phyloP scores from a whole-genome alignment of 768 basidiomycete genomes.

The Russula brevipes region DNA sequence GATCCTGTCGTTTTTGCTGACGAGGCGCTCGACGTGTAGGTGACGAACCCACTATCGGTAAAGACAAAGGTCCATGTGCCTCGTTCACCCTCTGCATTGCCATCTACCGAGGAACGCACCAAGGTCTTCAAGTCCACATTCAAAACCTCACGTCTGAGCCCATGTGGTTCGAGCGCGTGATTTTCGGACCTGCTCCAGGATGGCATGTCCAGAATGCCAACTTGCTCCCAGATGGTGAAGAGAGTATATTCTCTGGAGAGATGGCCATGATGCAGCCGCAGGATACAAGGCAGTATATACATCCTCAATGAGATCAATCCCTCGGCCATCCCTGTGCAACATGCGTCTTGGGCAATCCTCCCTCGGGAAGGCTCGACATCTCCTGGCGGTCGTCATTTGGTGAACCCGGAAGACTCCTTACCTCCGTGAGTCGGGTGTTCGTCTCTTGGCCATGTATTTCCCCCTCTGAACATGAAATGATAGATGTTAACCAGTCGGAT shows the following conservation, averaged over 20 bases:
- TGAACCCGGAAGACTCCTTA: slow-evolving; percentile 81
- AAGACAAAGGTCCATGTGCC: slow-evolving; percentile 89
- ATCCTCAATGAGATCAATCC: slow-evolving; percentile 54
- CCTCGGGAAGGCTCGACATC: slow-evolving; percentile 81
- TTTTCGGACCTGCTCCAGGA: slow-evolving; percentile 64
- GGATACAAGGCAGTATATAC: slow-evolving; percentile 81
- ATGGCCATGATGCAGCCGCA: slow-evolving; percentile 76
- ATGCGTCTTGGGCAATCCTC: slow-evolving; percentile 64
- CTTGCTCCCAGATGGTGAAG: slow-evolving; percentile 29
- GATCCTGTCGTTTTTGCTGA: not conserved
- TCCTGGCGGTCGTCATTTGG: slow-evolving; percentile 83
- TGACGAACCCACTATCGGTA: slow-evolving; percentile 90
- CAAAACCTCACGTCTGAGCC: slow-evolving; percentile 79
- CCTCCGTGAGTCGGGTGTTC: slow-evolving; percentile 48
- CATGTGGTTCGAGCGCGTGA: slow-evolving; percentile 77
- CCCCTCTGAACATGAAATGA: not conserved
- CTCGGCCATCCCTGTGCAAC: slow-evolving; percentile 43
- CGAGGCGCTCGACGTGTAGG: slow-evolving; percentile 41
- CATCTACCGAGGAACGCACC: slow-evolving; percentile 60
- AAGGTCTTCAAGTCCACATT: slow-evolving; percentile 87
- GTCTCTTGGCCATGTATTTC: not conserved
- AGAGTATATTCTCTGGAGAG: slow-evolving; percentile 52
- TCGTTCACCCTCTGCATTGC: slow-evolving; percentile 63
- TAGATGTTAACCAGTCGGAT: slow-evolving; percentile 78
- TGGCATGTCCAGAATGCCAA: slow-evolving; percentile 61